These are phyloP conservation scores for Lachancea waltii DNA, from an alignment of 805 yeast genomes.

Conservation along the genomic window DNA sequence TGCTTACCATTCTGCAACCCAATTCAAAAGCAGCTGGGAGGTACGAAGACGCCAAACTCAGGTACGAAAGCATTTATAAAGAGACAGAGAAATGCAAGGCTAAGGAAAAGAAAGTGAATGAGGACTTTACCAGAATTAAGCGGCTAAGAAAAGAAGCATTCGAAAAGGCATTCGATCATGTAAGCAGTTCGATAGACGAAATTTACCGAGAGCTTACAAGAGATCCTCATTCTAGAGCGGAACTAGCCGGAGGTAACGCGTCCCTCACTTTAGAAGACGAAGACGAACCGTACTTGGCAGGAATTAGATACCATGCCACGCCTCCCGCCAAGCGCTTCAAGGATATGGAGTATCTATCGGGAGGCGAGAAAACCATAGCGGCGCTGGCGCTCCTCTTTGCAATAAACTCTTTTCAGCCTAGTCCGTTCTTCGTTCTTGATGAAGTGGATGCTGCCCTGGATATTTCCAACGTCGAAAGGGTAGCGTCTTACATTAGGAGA, in stretches of 20 bases:
- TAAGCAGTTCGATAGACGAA: constrained; percentile 61
- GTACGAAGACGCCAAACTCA: constrained; percentile 57
- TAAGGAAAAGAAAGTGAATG: constrained; percentile 47
- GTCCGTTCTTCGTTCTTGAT: constrained; percentile 93
- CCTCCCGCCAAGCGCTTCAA: constrained; percentile 92
- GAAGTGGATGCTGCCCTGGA: constrained; percentile 99
- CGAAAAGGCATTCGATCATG: constrained; percentile 68
- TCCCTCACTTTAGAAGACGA: constrained; percentile 79
- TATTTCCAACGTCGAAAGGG: constrained; percentile 73
- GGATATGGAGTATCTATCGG: constrained; percentile 87
- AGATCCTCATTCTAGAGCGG: constrained; percentile 41
- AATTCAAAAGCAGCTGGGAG: constrained; percentile 76
- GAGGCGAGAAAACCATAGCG: constrained; percentile 96
- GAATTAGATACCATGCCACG: constrained; percentile 87
- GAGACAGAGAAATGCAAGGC: constrained; percentile 60
- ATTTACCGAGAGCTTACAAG: constrained; percentile 84
- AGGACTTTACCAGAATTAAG: constrained; percentile 54
- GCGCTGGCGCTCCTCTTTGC: constrained; percentile 91
- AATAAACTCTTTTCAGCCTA: constrained; percentile 81
- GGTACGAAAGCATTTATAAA: constrained; percentile 52
- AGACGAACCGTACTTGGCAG: constrained; percentile 80
- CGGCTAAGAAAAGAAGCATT: constrained; percentile 55
- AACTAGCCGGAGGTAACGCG: constrained; percentile 91
- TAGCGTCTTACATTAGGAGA: constrained; percentile 77
- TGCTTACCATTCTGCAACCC: constrained; percentile 50